Conservation (phyloP, 2,329 filamentous ascomycete genomes). For the Periconia sp. region DNA sequence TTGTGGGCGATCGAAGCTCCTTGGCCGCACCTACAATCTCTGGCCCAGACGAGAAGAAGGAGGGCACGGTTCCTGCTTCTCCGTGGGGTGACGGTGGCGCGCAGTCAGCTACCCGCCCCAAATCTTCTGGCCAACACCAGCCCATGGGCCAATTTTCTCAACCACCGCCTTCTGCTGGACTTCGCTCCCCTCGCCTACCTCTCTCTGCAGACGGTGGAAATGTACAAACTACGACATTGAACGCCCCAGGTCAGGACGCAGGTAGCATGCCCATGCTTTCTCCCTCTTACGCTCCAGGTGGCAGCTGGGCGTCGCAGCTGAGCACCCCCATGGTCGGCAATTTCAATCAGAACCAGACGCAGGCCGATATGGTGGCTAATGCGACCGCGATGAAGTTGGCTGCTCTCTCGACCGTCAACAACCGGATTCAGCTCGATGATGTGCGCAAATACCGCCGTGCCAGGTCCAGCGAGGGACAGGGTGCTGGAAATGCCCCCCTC, state of each 20-base stretch:
- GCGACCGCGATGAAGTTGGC: conserved; percentile 99
- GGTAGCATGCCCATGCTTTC: conserved; percentile 83
- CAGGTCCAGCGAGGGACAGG: conserved; percentile 80
- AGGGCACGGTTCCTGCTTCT: conserved; percentile 68
- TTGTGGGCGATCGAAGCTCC: conserved; percentile 74
- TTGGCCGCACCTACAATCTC: conserved; percentile 75
- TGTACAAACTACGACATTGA: conserved; percentile 82
- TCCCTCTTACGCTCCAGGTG: conserved; percentile 72
- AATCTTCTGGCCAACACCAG: conserved; percentile 72
- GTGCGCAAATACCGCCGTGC: conserved; percentile 93
- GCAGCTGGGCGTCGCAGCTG: conserved; percentile 98
- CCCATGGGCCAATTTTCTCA: conserved; percentile 92
- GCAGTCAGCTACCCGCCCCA: conserved; percentile 57
- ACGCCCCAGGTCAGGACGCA: conserved; percentile 66
- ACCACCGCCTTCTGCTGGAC: conserved; percentile 70
- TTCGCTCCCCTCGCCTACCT: conserved; percentile 78
- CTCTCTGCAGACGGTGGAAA: conserved; percentile 66
- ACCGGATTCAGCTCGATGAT: conserved; percentile 94
- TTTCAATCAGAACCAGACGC: conserved; percentile 67
- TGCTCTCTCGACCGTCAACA: conserved; percentile 95
- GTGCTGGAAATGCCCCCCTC: conserved; percentile 60
- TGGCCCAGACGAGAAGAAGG: conserved; percentile 65
- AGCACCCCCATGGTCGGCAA: conserved; percentile 94
- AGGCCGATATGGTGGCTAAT: conserved; percentile 98
- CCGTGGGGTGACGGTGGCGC: conserved; percentile 71